These are phyloP conservation scores for Euphorbia tirucalli DNA, from an alignment of 345 rosid species.

Conservation along the genomic window DNA sequence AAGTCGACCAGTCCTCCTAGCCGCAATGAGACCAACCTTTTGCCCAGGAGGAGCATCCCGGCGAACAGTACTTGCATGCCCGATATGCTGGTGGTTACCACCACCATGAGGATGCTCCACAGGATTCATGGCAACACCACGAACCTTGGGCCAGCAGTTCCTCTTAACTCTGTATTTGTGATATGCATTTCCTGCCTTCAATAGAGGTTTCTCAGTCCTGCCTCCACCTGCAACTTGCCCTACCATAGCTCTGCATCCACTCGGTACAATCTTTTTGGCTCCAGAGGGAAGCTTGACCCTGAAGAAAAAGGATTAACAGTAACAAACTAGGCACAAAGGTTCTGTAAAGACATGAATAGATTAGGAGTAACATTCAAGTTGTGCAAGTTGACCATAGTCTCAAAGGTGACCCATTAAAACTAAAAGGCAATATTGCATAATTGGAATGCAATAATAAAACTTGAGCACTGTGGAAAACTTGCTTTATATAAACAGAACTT, in stretches of 20 bases:
- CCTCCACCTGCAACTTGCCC: slow-evolving; percentile 19
- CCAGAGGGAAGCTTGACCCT: slow-evolving; percentile 19
- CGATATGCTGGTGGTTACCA: slow-evolving; percentile 9
- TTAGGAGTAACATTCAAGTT: background rate
- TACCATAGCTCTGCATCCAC: slow-evolving; percentile 13
- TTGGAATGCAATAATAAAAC: too few relatives aligned
- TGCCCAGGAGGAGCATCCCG: slow-evolving; percentile 9
- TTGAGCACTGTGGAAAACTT: too few relatives aligned
- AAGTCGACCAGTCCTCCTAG: slow-evolving; percentile 8
- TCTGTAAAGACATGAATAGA: too few relatives aligned
- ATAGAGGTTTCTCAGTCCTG: slow-evolving; percentile 11
- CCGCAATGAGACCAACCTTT: slow-evolving; percentile 8
- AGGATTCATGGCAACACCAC: slow-evolving; percentile 8
- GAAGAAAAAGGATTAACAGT: background rate
- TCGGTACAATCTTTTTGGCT: slow-evolving; percentile 1
- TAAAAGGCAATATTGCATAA: too few relatives aligned
- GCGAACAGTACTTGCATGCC: slow-evolving; percentile 5
- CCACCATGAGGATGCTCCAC: slow-evolving; percentile 11
- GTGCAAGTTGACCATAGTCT: background rate
- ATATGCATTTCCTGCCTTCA: slow-evolving; percentile 17
- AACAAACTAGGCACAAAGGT: background rate
- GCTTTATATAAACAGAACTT: too few relatives aligned
- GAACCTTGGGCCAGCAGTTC: slow-evolving; percentile 13
- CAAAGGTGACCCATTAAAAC: background rate
- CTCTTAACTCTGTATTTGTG: slow-evolving; percentile 20